Evolutionary conservation across 768 basidiomycete genomes (phyloP), one percentile per base, ranked within the genome.

Genomic region (Punctularia strigosozonata): DNA sequence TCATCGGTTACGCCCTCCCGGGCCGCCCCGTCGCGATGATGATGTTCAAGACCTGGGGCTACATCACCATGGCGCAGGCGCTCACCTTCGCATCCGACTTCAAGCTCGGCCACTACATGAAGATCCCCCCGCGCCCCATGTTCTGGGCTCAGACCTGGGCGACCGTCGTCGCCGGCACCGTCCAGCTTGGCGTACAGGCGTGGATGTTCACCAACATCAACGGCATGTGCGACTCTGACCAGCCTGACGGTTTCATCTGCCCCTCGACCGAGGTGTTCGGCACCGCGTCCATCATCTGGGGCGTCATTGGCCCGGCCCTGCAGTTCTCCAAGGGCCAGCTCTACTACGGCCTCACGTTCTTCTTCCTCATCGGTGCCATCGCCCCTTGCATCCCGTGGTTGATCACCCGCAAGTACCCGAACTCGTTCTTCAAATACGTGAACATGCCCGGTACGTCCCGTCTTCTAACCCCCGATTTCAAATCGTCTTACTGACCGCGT

Each of bases 1-100:
- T 86, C 39, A 71, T 78, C 30, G 83, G 83, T 12, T 76, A 71
- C 40, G 53, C 62, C 23, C 54, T 69, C 18, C 69, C 68, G 46
- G 82, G 83, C 6, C 71, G 68, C 43, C 80, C 84, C 4, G 68
- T 82, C 42, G 80, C 81, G 2, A 75, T 80, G 72, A 80, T 83
- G 79, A 72, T 82, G 69, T 80, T 77, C 64, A 79, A 76, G 71
- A 78, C 69, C 3, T 80, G 70, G 59, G 77, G 74, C 6, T 81
- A 80, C 51, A 70, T 77, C 32, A 51, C 41, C 48, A 41, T 41
- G 55, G 64, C 63, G 15, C 69, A 70, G 61, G 80, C 76, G 2
- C 67, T 82, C 56, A 70, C 71, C 43, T 82, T 83, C 52, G 71
- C 78, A 13, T 69, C 71, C 36, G 82, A 84, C 54, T 77, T 84